Evolutionary conservation across 2,329 filamentous ascomycete genomes (phyloP), one percentile per base, ranked within the genome.

Genomic region (Fusarium nodosum): DNA sequence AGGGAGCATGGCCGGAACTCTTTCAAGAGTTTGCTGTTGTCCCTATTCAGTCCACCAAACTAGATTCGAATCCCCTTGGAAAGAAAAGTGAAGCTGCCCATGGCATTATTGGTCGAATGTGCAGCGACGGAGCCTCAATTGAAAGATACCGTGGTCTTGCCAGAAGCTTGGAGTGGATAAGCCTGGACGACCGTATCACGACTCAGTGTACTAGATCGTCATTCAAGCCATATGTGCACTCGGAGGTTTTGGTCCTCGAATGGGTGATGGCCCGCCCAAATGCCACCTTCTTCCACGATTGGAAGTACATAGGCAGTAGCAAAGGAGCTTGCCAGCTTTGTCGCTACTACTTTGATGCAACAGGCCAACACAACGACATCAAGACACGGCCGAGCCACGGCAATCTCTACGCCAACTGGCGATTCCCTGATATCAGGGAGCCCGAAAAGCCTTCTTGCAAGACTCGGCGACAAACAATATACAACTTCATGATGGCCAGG

Each of bases 311-410:
- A n/a, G 81, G 80, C 1, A 74, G 72, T 30, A 81, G 80, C 69
- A 83, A 83, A 64, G 80, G 80, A 0, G 78, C 80, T 0, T 83
- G 81, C 34, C 73, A 76, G 1, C 74, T 83, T 2, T 83, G 81
- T 28, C 41, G 70, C 5, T 77, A 78, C 48, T 83, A 80, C 51
- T 80, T 83, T n/a, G 51, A 56, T 2, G 66, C 68, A 0, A 66
- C 68, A 0, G 60, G 71, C 3, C 60, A 71, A 0, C 68, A 71
- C 38, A 16, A 52, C 0, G 39, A 33, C 2, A 72, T 81, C 3
- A 50, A 67, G 3, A 75, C 78, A 2, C 74, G 81, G 1, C 34
- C 71, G 3, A 68, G 75, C 0, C 80, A 82, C 44, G 62, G 72
- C 0, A 83, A 83, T 7, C 46, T 83, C 1, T 83, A 83, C 41